A percentile compares a stretch with the other conserved stretches of the same genome.
These are phyloP conservation scores for Ceratocystis harringtonii DNA, from an alignment of 2,329 filamentous ascomycete genomes.

Conservation along the genomic window DNA sequence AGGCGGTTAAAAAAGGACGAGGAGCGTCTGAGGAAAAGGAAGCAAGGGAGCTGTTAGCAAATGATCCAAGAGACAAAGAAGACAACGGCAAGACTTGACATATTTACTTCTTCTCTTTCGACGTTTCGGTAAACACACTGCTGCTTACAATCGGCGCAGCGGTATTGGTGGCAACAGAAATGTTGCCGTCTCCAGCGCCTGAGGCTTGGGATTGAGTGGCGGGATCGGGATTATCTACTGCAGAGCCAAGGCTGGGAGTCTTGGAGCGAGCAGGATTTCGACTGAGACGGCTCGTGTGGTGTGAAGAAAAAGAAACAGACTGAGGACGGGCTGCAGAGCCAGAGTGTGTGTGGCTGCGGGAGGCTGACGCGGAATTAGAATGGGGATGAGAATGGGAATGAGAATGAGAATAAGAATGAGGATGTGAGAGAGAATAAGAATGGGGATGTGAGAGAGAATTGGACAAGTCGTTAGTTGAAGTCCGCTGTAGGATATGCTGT, in stretches of 20 bases:
- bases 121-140: neutral
- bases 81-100: neutral
- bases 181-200: neutral
- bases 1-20: slow-evolving; percentile 78
- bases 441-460: neutral
- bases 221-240: neutral
- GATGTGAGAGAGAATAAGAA: neutral
- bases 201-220: neutral
- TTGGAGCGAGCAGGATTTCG: neutral
- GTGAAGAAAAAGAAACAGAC: neutral
- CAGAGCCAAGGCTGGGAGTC: neutral
- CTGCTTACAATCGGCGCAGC: neutral
- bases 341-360: neutral
- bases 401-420: neutral
- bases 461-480: slow-evolving; percentile 7
- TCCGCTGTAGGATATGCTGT: slow-evolving; percentile 13
- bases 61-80: neutral
- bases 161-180: neutral
- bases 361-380: neutral
- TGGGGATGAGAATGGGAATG: neutral
- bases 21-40: slow-evolving; percentile 49
- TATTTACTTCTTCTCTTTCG: neutral
- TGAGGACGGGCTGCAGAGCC: neutral
- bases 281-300: neutral
- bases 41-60: neutral